phyloP scores from a whole-genome alignment of 768 basidiomycete species.

The Naganishia antarctica region DNA sequence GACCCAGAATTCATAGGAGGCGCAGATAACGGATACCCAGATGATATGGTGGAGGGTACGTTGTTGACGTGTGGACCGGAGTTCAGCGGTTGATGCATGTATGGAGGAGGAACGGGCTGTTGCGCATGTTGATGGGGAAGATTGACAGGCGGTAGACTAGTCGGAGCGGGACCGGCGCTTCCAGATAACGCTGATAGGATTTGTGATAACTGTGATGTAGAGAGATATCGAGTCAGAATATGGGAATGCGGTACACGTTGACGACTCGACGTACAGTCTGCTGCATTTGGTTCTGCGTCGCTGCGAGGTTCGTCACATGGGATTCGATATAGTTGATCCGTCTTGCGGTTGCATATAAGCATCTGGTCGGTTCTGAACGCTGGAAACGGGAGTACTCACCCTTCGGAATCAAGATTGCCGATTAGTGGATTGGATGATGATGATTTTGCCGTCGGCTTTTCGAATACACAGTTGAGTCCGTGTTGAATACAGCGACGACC shows the following conservation, averaged over 20 bases:
- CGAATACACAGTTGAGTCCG: slow-evolving; percentile 41
- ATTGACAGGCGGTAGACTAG: background rate
- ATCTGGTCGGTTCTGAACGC: background rate
- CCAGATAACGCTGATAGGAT: slow-evolving; percentile 41
- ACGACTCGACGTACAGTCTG: slow-evolving; percentile 32
- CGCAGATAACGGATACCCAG: slow-evolving; percentile 2
- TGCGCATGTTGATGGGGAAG: background rate
- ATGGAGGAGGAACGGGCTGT: background rate
- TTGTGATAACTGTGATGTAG: slow-evolving; percentile 37
- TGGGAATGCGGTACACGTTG: background rate
- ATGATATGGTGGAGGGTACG: background rate
- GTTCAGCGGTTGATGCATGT: background rate
- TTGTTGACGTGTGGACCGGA: background rate
- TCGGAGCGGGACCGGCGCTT: too few relatives aligned
- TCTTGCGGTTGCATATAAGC: slow-evolving; percentile 16
- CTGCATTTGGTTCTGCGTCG: slow-evolving; percentile 45
- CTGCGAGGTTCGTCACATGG: slow-evolving; percentile 38
- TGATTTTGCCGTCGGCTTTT: slow-evolving; percentile 33
- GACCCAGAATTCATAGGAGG: background rate
- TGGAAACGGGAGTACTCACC: slow-evolving; percentile 27
- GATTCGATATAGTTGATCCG: slow-evolving; percentile 39
- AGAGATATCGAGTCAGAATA: background rate
- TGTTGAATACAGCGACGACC: slow-evolving; percentile 40
- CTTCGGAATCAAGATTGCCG: slow-evolving; percentile 31
- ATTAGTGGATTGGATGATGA: background rate